Base-by-base conservation (phyloP, 768 basidiomycete species). In the Agrocybe pediades region DNA sequence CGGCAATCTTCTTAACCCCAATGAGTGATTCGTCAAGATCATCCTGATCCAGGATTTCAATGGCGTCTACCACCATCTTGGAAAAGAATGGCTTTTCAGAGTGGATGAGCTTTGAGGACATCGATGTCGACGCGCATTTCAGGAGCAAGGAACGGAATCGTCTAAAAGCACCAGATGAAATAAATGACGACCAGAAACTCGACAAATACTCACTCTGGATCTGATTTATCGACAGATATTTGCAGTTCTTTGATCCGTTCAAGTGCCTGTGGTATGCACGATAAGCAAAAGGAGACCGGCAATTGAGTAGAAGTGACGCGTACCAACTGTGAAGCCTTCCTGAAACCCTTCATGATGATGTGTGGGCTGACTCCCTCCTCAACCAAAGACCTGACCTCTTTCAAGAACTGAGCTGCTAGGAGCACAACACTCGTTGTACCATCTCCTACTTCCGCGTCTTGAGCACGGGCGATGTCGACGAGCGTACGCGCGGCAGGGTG, bases 31-130 rank as follows among this genome's bases (percentile, higher is more conserved):
- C 95, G 68, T 99, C 94, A 46, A 98, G 82, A 62, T 97, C 94
- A 41, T 89, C 83, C 65, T 92, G 94, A 72, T 98, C 95, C 27
- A 98, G 79, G 50, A 86, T 93, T 58, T 87, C 84, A 45, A 99
- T 94, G 30, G 97, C 95, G 65, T 98, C 94, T 43, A 99, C 97
- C 46, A 97, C 97, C 95, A 99, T 98, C 59, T 90, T 86, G 9
- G 95, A 92, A 78, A 99, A 99, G 77, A 98, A 98, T 1, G 96
- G 97, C 66, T 97, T 98, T 74, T 98, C 93, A 13, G 93, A 94
- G 69, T 98, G 96, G 63, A 99, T 98, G 56, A 98, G 85, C 72
- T 98, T 99, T 56, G 96, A 98, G 15, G 97, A 98, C 96, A 98
- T 98, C n/a, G 97, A 96, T 2, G 97, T 99, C 23, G 95, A 88